Conservation (phyloP, 2,329 filamentous ascomycete species). For the Penicillium sp. region DNA sequence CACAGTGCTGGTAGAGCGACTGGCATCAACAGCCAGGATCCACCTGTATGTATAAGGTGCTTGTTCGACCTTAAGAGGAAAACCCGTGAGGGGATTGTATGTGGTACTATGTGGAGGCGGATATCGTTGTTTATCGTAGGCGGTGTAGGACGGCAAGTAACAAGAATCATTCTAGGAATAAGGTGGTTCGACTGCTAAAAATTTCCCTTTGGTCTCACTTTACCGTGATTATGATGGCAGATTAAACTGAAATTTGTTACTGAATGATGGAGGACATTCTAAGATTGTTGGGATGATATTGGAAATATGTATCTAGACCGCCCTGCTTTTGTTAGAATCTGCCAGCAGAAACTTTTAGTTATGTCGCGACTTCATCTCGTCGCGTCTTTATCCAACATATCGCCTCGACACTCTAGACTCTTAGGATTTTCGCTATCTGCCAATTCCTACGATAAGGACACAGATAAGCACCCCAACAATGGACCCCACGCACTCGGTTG, state of each 20-base stretch:
- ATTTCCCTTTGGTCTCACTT: neutral
- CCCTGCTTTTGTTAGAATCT: neutral
- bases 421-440: neutral
- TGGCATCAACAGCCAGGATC: neutral
- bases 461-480: slow-evolving; percentile 13
- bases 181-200: neutral
- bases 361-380: neutral
- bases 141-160: neutral
- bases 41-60: neutral
- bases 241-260: neutral
- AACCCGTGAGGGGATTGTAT: neutral
- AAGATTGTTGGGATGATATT: neutral
- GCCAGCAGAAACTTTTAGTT: neutral
- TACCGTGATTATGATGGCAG: neutral
- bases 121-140: too few relatives aligned
- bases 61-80: neutral
- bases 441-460: neutral
- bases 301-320: neutral
- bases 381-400: neutral
- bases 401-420: neutral
- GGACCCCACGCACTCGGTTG: slow-evolving; percentile 20
- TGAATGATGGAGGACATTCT: neutral
- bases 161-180: neutral
- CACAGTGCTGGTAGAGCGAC: neutral
- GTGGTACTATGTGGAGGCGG: neutral